phyloP scores from a whole-genome alignment of 2,329 filamentous ascomycete genomes.

The Botrytis elliptica region DNA sequence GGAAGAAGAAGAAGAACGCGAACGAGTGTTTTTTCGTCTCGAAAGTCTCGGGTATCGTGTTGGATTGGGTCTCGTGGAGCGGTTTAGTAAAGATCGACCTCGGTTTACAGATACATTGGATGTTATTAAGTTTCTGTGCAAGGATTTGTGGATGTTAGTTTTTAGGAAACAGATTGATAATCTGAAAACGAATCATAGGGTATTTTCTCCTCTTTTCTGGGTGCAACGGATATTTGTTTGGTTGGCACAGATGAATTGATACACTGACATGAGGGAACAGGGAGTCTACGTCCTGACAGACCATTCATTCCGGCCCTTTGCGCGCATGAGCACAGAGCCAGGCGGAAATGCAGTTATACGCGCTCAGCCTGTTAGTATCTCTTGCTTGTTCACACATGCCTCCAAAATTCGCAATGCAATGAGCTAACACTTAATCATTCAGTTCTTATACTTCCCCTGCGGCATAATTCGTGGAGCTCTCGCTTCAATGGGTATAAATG shows the following conservation, averaged over 20 bases:
- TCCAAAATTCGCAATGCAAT: not conserved
- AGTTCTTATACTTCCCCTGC: conserved; percentile 96
- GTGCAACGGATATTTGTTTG: not conserved
- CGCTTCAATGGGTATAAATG: conserved; percentile 85
- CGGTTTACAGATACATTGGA: conserved; percentile 91
- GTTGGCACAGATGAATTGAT: not conserved
- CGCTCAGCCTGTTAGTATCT: conserved; percentile 72
- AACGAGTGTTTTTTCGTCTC: conserved; percentile 80
- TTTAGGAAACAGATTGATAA: conserved; percentile 99
- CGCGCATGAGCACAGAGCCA: conserved; percentile 81
- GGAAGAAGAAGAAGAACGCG: conserved; percentile 78
- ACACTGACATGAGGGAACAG: conserved; percentile 44
- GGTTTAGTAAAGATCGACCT: conserved; percentile 79
- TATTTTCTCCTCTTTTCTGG: conserved; percentile 42
- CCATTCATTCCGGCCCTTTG: conserved; percentile 83
- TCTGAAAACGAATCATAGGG: conserved; percentile 94
- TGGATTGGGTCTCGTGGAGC: conserved; percentile 85
- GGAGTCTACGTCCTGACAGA: conserved; percentile 97
- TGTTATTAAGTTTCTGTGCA: conserved; percentile 97
- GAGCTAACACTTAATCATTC: conserved; percentile 14
- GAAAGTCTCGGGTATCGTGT: conserved; percentile 88
- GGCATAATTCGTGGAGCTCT: conserved; percentile 90
- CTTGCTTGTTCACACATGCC: not conserved
- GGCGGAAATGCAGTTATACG: conserved; percentile 69
- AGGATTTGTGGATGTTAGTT: conserved; percentile 92